Evolutionary conservation across 495 filamentous ascomycete genomes (phyloP).

Genomic region (Recurvomyces mirabilis): DNA sequence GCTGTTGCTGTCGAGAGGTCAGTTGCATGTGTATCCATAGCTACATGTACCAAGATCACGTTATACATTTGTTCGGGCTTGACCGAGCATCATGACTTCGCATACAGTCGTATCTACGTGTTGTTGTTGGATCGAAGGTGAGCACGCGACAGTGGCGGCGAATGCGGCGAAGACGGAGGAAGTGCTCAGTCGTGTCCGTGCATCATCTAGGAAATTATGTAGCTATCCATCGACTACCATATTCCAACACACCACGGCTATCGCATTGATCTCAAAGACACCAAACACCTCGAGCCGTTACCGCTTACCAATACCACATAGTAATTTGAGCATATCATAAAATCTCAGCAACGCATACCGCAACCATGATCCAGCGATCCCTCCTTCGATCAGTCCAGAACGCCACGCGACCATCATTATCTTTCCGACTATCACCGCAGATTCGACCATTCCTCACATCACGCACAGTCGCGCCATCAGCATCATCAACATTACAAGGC

Average conservation of each 20-base stretch:
- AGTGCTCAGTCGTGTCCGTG: background rate
- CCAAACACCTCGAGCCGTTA: background rate
- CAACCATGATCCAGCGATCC: constrained; percentile 13
- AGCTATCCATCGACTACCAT: background rate
- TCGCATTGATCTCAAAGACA: background rate
- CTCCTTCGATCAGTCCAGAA: constrained; percentile 4
- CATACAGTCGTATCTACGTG: too few species aligned
- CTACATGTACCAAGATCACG: too few species aligned
- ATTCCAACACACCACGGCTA: background rate
- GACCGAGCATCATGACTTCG: too few species aligned
- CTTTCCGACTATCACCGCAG: background rate
- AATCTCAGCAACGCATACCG: background rate
- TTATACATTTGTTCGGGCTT: too few species aligned
- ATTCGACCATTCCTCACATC: background rate
- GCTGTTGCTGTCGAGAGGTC: too few species aligned
- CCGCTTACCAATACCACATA: background rate
- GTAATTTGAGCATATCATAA: background rate
- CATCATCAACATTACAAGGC: background rate
- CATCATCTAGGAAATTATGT: background rate
- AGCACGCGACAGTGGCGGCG: too few species aligned
- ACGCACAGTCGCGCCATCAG: constrained; percentile 1
- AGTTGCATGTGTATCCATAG: too few species aligned
- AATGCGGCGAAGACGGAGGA: background rate
- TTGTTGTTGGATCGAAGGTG: too few species aligned
- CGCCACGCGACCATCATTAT: constrained; percentile 12